Base-by-base conservation (phyloP, 2,329 filamentous ascomycete genomes). In the Purpureocillium lavendulum region DNA sequence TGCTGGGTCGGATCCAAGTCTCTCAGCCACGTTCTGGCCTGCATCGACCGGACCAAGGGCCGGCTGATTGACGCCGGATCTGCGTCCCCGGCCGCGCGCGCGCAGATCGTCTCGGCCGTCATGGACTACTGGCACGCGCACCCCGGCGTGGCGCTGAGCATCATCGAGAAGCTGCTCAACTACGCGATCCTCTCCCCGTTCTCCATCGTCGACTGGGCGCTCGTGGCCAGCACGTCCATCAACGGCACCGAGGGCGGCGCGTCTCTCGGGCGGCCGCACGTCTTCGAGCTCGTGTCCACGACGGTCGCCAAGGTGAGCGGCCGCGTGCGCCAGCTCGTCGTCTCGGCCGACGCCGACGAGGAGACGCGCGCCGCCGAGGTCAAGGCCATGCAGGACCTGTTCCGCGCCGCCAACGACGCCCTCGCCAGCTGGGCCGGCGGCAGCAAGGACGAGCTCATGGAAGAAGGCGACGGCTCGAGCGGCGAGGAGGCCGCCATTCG, bases 151-250 rank as follows among this genome's bases (percentile, higher is more conserved):
- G 92, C 88, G 3, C 78, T 97, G 49, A 86, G 85, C 51, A 94
- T 98, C 52, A 76, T 97, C 42, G 90, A 97, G 69, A 97, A 97
- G 64, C 75, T 98, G 5, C 81, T 98, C 51, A 98, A 97, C 66
- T 98, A 96, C 66, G 89, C 86, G 12, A 95, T 98, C 51, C 73
- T 98, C 29, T 88, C 84, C 8, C 92, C 92, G 0, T 70, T 80
- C 41, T 82, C 82, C 13, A 88, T 98, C 21, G 75, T 96, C 35
- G 82, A 94, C 54, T 98, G 92, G 92, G 87, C 87, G 1, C 71
- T 98, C 11, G 71, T 79, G 26, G 79, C 56, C n/a, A 56, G 52
- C 35, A 58, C 61, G 14, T 62, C 87, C 45, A 70, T 61, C n/a
- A 57, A 57, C 33, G 66, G 66, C 31, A 59, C 61, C 9, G 60